Evolutionary conservation across 2,329 filamentous ascomycete genomes (phyloP).

Genomic region (Colletotrichum sp.): DNA sequence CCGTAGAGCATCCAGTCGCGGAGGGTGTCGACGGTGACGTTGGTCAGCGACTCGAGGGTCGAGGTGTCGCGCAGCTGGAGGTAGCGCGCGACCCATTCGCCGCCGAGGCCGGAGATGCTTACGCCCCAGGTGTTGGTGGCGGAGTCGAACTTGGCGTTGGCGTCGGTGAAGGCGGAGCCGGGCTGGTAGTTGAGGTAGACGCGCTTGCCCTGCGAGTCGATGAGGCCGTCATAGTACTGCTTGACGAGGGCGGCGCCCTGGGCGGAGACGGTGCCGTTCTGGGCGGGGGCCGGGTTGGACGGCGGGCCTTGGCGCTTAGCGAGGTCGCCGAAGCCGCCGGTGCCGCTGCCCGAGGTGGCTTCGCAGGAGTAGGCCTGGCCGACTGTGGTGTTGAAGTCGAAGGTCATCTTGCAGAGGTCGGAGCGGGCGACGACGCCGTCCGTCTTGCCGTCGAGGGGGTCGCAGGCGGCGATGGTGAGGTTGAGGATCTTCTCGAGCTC

Average conservation of each 20-base stretch:
- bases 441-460: slow-evolving; percentile 56
- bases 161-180: slow-evolving; percentile 36
- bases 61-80: slow-evolving; percentile 32
- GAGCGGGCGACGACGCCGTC: slow-evolving; percentile 43
- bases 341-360: slow-evolving; percentile 42
- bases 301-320: slow-evolving; percentile 20
- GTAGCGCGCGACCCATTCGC: slow-evolving; percentile 42
- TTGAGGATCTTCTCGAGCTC: slow-evolving; percentile 52
- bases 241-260: neutral
- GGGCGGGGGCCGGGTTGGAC: slow-evolving; percentile 30
- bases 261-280: neutral
- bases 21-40: slow-evolving; percentile 58
- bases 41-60: slow-evolving; percentile 42
- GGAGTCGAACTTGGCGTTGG: slow-evolving; percentile 33
- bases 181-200: slow-evolving; percentile 39
- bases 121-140: slow-evolving; percentile 25
- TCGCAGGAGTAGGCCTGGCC: slow-evolving; percentile 22
- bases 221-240: slow-evolving; percentile 35
- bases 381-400: slow-evolving; percentile 1
- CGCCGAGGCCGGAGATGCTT: slow-evolving; percentile 1
- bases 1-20: slow-evolving; percentile 55
- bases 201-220: slow-evolving; percentile 36
- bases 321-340: slow-evolving; percentile 20
- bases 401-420: slow-evolving; percentile 14
- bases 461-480: slow-evolving; percentile 58